phyloP scores from a whole-genome alignment of 768 basidiomycete genomes.

The Phanerochaete carnosa region DNA sequence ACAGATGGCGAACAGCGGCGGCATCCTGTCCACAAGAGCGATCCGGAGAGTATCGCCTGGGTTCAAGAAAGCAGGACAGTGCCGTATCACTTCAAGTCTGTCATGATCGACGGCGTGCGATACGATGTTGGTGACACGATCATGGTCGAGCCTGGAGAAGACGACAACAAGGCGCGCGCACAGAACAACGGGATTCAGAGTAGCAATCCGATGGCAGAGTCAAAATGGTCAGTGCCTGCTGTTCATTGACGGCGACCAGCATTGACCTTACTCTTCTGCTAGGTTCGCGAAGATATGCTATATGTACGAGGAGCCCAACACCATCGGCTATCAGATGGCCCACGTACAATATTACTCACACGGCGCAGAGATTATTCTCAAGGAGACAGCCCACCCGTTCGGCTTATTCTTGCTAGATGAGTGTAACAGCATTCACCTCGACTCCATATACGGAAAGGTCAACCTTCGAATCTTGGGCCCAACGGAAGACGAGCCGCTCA shows the following conservation, averaged over 20 bases:
- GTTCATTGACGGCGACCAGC: no score
- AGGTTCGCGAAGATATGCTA: constrained; percentile 60
- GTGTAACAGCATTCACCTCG: constrained; percentile 54
- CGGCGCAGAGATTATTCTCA: constrained; percentile 60
- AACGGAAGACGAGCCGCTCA: constrained; percentile 40
- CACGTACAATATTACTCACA: constrained; percentile 75
- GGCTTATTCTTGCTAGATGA: constrained; percentile 51
- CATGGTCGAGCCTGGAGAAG: constrained; percentile 58
- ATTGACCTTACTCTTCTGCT: neutral
- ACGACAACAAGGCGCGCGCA: constrained; percentile 39
- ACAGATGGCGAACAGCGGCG: neutral
- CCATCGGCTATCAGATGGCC: constrained; percentile 42
- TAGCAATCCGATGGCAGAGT: neutral
- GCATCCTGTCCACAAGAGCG: constrained; percentile 13
- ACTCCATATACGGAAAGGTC: constrained; percentile 57
- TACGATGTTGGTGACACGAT: constrained; percentile 63
- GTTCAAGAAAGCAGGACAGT: constrained; percentile 20
- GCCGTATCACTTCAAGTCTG: constrained; percentile 38
- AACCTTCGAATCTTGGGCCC: constrained; percentile 34
- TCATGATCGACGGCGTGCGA: constrained; percentile 51
- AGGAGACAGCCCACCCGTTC: constrained; percentile 64
- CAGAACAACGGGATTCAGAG: constrained; percentile 38
- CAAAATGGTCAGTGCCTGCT: neutral
- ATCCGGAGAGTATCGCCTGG: constrained; percentile 37
- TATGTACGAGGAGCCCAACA: constrained; percentile 45